Evolutionary conservation across 257 asterid species (phyloP), one percentile per base, ranked within the genome.

Genomic region (Paulownia fortunei): DNA sequence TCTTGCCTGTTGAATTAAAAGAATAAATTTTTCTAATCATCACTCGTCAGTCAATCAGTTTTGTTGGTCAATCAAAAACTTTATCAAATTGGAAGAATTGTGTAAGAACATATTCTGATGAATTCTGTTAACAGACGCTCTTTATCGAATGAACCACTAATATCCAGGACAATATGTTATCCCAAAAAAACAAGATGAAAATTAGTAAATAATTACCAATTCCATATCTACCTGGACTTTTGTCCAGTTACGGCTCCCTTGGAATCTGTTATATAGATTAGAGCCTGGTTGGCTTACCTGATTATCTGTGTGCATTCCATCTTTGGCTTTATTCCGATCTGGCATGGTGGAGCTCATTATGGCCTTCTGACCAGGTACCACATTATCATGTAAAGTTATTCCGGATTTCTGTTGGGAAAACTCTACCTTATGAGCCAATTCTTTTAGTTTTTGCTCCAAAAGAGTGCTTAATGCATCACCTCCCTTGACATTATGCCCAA

Each of bases 371-470:
- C 60, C 55, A 69, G 85, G 76, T 54, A 70, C 26, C 36, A 23
- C n/a, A n/a, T n/a, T 54, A 73, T 82, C 86, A 71, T 77, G 79
- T 73, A 75, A 85, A 54, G 46, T 64, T 16, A 59, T 54, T 51
- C 72, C 88, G 11, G 81, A 58, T 56, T 76, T 87, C 51, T 79
- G 86, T 49, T 76, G 67, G 7, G 98, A 87, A 74, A 89, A 82
- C 75, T 91, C 97, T 19, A 88, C 89, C 75, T 76, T 88, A 34
- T 16, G 84, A 74, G 95, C 82, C 80, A 91, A 82, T 79, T 93
- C 97, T 80, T 85, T 84, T 27, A 93, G 87, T 80, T 93, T 93
- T 82, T 89, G 89, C 86, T 93, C 99, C 84, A 95, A 83, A 77
- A 95, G 93, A 65, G 86, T 77, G 83, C 89, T 91, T 59, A 95